Evolutionary conservation across 495 filamentous ascomycete species (phyloP), one percentile per base, ranked within the genome.

Genomic region (Entonaema liquescens): DNA sequence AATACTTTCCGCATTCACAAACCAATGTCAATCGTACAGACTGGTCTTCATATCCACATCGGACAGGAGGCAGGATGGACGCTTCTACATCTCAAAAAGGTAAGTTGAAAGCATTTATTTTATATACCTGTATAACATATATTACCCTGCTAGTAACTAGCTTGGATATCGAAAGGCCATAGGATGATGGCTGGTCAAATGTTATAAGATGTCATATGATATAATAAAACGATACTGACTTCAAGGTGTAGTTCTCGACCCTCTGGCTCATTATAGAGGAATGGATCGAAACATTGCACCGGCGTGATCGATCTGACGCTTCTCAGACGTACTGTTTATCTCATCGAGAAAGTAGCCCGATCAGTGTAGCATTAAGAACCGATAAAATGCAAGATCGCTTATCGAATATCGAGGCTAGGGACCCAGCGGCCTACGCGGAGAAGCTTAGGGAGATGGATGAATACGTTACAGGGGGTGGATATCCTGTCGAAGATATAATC

Each of bases 51-150:
- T 15, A 52, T 76, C 11, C 74, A 76, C 13, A 60, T 74, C 8
- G 71, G 71, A 3, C 67, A 74, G 23, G 66, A 74, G 23, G 33
- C 31, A 0, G 70, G 67, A 1, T 76, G 59, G 60, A 64, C 52
- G 11, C 28, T 76, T 4, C 35, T 73, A 21, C 63, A 74, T 44
- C 56, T 76, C 23, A 76, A 76, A 28, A 76, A 68, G 56, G 68
- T 72, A 44, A 59, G 47, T 49, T 17, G 15, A 19, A 29, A 56
- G 21, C 23, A 17, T 35, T 56, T n/a, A 6, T 33, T 21, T 29
- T 19, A 36, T 53, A 29, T 11, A 5, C 1, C 6, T 33, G 17
- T 26, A 15, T 13, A 29, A 7, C 49, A 4, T 9, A 2, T 9
- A 52, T 28, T 15, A 3, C 12, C 23, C 28, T 15, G 25, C 23